phyloP scores from a whole-genome alignment of 2,329 filamentous ascomycete species.

The Zasmidium citrigriseum region DNA sequence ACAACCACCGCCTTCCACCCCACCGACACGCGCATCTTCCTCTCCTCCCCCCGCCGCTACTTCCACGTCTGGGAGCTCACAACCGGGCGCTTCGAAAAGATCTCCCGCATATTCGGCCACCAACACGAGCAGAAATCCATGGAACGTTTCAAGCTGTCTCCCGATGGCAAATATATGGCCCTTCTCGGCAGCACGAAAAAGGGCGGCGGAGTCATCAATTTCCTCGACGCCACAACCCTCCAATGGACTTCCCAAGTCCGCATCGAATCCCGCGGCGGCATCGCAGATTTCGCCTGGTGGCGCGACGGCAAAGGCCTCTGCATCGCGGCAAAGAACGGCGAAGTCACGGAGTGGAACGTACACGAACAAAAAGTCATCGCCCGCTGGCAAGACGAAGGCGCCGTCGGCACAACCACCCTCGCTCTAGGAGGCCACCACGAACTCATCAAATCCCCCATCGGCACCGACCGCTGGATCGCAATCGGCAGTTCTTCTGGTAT shows the following conservation, averaged over 20 bases:
- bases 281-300: slow-evolving; percentile 95
- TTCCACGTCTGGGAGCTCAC: slow-evolving; percentile 94
- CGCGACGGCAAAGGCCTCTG: slow-evolving; percentile 76
- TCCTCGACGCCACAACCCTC: slow-evolving; percentile 75
- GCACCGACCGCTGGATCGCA: slow-evolving; percentile 85
- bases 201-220: slow-evolving; percentile 83
- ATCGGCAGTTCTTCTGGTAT: slow-evolving; percentile 85
- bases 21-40: slow-evolving; percentile 74
- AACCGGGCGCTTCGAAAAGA: slow-evolving; percentile 79
- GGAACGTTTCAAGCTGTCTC: slow-evolving; percentile 86
- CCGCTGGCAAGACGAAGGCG: slow-evolving; percentile 88
- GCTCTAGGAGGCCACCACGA: slow-evolving; percentile 69
- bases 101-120: slow-evolving; percentile 73
- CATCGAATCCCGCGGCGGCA: slow-evolving; percentile 77
- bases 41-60: slow-evolving; percentile 83
- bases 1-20: slow-evolving; percentile 78
- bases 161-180: slow-evolving; percentile 83
- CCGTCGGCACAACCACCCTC: slow-evolving; percentile 79
- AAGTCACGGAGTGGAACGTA: slow-evolving; percentile 86
- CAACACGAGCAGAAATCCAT: slow-evolving; percentile 82
- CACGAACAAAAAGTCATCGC: slow-evolving; percentile 68
- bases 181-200: slow-evolving; percentile 78
- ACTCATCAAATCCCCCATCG: slow-evolving; percentile 59
- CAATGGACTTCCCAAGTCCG: slow-evolving; percentile 87
- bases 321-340: slow-evolving; percentile 81